These are phyloP conservation scores for Diplodia seriata DNA, from an alignment of 2,329 filamentous ascomycete genomes.

Conservation along the genomic window DNA sequence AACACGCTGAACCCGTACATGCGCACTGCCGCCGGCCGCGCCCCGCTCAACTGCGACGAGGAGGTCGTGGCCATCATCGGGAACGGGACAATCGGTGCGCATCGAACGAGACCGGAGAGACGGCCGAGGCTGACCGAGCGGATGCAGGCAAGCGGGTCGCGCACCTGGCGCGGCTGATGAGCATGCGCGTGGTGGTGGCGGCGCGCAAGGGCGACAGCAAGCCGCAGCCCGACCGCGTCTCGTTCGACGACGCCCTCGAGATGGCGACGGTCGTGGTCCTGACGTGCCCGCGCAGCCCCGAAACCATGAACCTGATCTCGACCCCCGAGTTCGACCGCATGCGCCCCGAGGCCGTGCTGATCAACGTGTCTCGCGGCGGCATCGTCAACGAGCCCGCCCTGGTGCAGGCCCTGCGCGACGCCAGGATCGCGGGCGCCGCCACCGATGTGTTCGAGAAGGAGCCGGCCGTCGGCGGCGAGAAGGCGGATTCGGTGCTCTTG, in stretches of 20 bases:
- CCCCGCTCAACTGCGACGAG: conserved; percentile 56
- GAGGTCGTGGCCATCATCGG: conserved; percentile 59
- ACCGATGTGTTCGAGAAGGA: conserved; percentile 60
- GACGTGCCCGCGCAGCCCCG: conserved; percentile 43
- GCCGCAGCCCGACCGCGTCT: conserved; percentile 40
- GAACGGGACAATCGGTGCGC: conserved; percentile 56
- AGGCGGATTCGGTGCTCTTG: conserved; percentile 52
- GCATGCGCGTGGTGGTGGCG: conserved; percentile 59
- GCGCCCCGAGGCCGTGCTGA: conserved; percentile 53
- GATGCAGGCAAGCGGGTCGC: conserved; percentile 53
- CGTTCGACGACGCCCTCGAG: conserved; percentile 48
- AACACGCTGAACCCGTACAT: conserved; percentile 45
- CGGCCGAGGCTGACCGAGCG: neutral
- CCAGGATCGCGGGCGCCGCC: conserved; percentile 57
- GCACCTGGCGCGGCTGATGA: conserved; percentile 52
- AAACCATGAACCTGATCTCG: conserved; percentile 46
- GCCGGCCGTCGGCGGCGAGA: conserved; percentile 50
- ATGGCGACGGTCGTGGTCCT: conserved; percentile 50
- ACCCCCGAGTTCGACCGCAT: conserved; percentile 54
- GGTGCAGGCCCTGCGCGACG: conserved; percentile 53
- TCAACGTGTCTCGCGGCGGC: conserved; percentile 60
- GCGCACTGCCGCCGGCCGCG: conserved; percentile 33
- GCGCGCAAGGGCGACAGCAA: conserved; percentile 49
- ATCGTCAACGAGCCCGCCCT: conserved; percentile 60
- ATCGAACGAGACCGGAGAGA: neutral